Conservation (phyloP, 2,329 filamentous ascomycete genomes). For the Talaromyces sp. region DNA sequence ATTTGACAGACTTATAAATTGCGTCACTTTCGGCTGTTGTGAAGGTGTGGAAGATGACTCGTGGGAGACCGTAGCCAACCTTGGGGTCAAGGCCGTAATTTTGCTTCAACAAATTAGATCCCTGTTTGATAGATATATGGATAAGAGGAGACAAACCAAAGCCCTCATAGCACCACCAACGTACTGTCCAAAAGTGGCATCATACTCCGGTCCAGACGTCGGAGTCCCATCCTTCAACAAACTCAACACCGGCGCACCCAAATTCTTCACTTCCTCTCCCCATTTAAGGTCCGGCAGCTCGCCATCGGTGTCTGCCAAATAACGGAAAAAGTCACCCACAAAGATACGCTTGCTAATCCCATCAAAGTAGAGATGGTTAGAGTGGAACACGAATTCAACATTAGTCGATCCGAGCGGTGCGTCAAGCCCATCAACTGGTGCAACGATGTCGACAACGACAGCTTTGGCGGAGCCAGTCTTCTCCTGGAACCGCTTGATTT, state of each 20-base stretch:
- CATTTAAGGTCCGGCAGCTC: slow-evolving; percentile 1
- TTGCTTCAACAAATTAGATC: not conserved
- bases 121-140: not conserved
- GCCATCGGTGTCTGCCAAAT: not conserved
- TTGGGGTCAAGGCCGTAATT: not conserved
- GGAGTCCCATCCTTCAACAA: not conserved
- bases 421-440: slow-evolving; percentile 5
- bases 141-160: not conserved
- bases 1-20: slow-evolving; percentile 8
- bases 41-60: slow-evolving; percentile 15
- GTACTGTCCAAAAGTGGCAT: not conserved
- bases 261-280: slow-evolving; percentile 13
- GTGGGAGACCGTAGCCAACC: not conserved
- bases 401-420: not conserved
- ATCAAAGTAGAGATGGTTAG: slow-evolving; percentile 13
- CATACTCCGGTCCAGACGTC: slow-evolving; percentile 3
- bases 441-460: slow-evolving; percentile 1
- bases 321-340: slow-evolving; percentile 9
- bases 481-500: not conserved
- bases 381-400: slow-evolving; percentile 11
- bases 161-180: not conserved
- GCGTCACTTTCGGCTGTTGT: slow-evolving; percentile 2
- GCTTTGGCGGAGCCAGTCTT: not conserved
- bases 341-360: slow-evolving; percentile 13
- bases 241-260: slow-evolving; percentile 6